Base-by-base conservation (phyloP, 495 filamentous ascomycete genomes). In the Penicillium psychrofluorescens region DNA sequence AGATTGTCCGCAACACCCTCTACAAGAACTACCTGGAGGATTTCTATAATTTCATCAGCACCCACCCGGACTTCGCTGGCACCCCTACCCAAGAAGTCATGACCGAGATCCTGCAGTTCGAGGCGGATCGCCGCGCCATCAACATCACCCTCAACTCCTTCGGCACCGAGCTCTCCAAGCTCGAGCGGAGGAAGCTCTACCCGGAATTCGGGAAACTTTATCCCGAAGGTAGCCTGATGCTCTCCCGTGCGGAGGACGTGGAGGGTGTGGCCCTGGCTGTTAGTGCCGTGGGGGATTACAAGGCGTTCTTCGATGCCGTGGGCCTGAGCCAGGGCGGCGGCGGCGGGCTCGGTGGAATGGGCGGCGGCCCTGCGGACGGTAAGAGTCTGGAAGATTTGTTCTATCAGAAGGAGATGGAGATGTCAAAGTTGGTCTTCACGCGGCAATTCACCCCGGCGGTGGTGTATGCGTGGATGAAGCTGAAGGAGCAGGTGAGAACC, bases 21-120 rank as follows among this genome's bases (percentile, higher is more conserved):
- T 99, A 96, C 77, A 97, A 97, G 78, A 95, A 95, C 71, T 99
- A 99, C 66, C 76, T 99, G 16, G 92, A 99, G 62, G 92, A 97
- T 61, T 99, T 98, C 67, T 80, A 95, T 70, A 72, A 84, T 27
- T 97, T 94, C 56, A 83, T 95, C 62, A 91, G 84, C 67, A 84
- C 81, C 15, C 75, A 95, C 59, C 74, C 90, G 0, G 89, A 92
- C 31, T 79, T 97, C 62, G 67, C 73, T 34, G 91, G 89, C 9
- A 94, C 89, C 4, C 90, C 92, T 2, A 96, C 94, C 1, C 75
- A 86, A 22, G 90, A 95, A 50, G 80, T 95, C 53, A 97, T 99
- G 92, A 73, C 79, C 13, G 90, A 96, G 71, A 84, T 96, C 32
- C 72, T 99, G 36, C 85, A 92, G 61, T 99, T 97, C 59, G 92